phyloP scores from a whole-genome alignment of 2,329 filamentous ascomycete species.

The Curvularia sp. region DNA sequence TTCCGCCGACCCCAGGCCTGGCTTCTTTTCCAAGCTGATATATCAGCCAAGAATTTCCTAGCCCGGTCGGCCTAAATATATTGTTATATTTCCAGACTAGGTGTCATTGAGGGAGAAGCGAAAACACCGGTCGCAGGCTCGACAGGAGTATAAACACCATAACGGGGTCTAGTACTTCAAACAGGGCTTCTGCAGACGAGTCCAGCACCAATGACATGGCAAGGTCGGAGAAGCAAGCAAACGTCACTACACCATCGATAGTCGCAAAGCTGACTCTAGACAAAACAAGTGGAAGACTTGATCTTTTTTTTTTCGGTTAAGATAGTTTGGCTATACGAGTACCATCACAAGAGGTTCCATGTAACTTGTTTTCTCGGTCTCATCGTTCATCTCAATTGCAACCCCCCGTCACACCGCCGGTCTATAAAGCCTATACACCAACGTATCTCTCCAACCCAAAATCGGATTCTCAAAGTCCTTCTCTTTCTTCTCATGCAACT shows the following conservation, averaged over 20 bases:
- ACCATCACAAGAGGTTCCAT: too few relatives aligned
- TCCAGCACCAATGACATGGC: neutral
- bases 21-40: neutral
- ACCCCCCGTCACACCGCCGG: slow-evolving; percentile 11
- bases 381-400: neutral
- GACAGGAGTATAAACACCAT: too few relatives aligned
- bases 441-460: slow-evolving; percentile 46
- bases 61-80: too few relatives aligned
- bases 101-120: too few relatives aligned
- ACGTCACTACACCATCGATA: neutral
- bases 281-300: slow-evolving; percentile 4
- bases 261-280: neutral
- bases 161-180: neutral
- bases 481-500: slow-evolving; percentile 53
- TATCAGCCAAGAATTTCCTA: too few relatives aligned
- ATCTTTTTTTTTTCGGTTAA: slow-evolving; percentile 4
- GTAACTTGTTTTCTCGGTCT: neutral
- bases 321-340: neutral
- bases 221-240: neutral
- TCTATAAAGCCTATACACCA: slow-evolving; percentile 46
- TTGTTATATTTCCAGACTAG: too few relatives aligned
- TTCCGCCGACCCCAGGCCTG: slow-evolving; percentile 3
- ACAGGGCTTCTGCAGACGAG: neutral
- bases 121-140: too few relatives aligned
- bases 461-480: slow-evolving; percentile 50